phyloP scores from a whole-genome alignment of 768 basidiomycete species.

The Royoungia palumana region DNA sequence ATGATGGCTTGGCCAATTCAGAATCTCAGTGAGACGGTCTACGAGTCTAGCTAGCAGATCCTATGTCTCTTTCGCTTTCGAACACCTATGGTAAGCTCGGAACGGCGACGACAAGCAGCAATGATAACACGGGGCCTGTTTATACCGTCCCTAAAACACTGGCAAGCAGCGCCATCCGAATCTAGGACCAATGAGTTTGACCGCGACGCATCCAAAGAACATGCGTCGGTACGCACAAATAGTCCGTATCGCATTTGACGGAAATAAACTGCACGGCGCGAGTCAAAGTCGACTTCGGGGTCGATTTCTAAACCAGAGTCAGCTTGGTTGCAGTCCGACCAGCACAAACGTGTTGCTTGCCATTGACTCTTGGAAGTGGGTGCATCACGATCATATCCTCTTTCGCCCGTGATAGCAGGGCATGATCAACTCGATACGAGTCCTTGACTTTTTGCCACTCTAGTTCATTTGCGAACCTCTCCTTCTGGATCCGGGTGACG shows the following conservation, averaged over 20 bases:
- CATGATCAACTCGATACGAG: conserved; percentile 90
- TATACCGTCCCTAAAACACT: conserved; percentile 49
- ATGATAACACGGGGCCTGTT: not conserved
- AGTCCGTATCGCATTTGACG: conserved; percentile 98
- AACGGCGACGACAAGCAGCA: too few relatives aligned
- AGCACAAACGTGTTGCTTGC: conserved; percentile 37
- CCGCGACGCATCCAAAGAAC: not conserved
- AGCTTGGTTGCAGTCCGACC: conserved; percentile 1
- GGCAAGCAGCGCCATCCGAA: conserved; percentile 78
- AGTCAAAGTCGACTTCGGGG: conserved; percentile 96
- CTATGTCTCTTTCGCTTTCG: too few relatives aligned
- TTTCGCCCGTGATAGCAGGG: conserved; percentile 89
- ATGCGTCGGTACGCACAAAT: conserved; percentile 60
- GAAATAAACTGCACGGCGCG: conserved; percentile 92
- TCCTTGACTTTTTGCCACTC: conserved; percentile 94
- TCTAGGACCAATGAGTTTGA: conserved; percentile 37
- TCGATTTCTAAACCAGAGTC: conserved; percentile 77
- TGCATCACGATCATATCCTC: conserved; percentile 99
- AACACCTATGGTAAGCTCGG: too few relatives aligned
- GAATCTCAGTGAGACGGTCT: too few relatives aligned
- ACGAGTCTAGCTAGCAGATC: too few relatives aligned
- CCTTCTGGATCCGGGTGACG: conserved; percentile 94
- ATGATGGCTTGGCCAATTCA: too few relatives aligned
- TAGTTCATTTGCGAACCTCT: conserved; percentile 74
- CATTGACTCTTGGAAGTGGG: conserved; percentile 91